Conservation (phyloP, 108 stramenopile species). For the Skeletonema potamos region DNA sequence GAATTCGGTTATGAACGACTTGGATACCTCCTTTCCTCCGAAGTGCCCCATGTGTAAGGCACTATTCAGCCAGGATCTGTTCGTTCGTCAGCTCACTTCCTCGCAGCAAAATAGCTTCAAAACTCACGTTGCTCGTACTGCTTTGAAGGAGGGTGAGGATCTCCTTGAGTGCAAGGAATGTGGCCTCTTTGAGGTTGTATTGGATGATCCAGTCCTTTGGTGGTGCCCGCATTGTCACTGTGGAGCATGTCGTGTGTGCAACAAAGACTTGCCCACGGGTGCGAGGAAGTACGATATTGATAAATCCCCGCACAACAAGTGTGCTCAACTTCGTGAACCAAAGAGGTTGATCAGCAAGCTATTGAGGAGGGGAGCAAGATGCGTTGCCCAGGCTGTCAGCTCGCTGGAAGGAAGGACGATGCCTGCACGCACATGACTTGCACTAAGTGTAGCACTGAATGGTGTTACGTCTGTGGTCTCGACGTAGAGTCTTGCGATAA, state of each 20-base stretch:
- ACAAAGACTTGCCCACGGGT: conserved; percentile 4
- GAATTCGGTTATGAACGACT: background rate
- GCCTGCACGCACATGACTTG: conserved; percentile 8
- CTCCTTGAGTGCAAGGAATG: conserved; percentile 10
- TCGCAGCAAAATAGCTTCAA: background rate
- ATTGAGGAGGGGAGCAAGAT: conserved; percentile 11
- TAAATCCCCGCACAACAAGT: background rate
- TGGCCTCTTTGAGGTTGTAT: conserved; percentile 4
- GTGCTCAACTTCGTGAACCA: conserved; percentile 2
- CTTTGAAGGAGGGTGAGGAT: background rate
- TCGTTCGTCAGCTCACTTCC: conserved; percentile 3
- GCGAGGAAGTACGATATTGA: background rate
- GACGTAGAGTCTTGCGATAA: background rate
- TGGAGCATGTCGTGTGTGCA: conserved; percentile 4
- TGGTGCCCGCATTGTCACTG: conserved; percentile 2
- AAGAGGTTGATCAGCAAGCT: conserved; percentile 2
- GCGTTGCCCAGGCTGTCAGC: background rate
- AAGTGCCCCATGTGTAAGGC: conserved; percentile 8
- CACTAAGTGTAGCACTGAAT: conserved; percentile 5
- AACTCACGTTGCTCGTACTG: background rate
- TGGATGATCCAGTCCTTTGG: conserved; percentile 1
- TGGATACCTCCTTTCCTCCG: conserved; percentile 5
- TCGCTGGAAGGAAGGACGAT: conserved; percentile 2
- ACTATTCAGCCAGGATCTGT: conserved; percentile 3
- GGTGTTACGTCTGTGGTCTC: conserved; percentile 8